Evolutionary conservation across 768 basidiomycete species (phyloP).

Genomic region (Boletales sp.): DNA sequence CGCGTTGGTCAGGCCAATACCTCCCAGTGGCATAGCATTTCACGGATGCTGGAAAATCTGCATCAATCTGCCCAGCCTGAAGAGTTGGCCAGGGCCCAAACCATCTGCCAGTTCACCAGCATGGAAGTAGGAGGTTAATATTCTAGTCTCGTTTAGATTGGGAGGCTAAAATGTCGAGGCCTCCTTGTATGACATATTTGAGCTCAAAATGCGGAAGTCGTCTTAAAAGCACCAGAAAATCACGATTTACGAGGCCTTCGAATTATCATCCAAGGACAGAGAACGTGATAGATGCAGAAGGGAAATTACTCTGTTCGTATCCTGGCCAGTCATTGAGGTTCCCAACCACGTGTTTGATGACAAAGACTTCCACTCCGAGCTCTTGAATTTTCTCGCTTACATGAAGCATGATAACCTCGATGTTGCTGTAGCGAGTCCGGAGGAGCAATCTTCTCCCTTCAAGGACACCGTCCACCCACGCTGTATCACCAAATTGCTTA

Average conservation of each 20-base stretch:
- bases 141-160: neutral
- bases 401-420: neutral
- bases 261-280: conserved; percentile 33
- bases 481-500: conserved; percentile 47
- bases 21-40: conserved; percentile 27
- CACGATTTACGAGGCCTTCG: conserved; percentile 42
- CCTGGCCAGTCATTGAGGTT: conserved; percentile 39
- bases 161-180: conserved; percentile 23
- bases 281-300: conserved; percentile 32
- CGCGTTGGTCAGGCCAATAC: conserved; percentile 4
- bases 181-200: conserved; percentile 34
- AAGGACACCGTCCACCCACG: conserved; percentile 39
- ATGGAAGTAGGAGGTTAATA: conserved; percentile 14
- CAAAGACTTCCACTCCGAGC: conserved; percentile 28
- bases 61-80: conserved; percentile 2
- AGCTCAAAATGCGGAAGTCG: conserved; percentile 45
- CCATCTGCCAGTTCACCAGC: conserved; percentile 10
- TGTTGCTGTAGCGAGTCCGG: neutral
- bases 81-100: neutral
- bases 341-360: conserved; percentile 27
- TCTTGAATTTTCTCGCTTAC: conserved; percentile 34
- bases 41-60: conserved; percentile 22
- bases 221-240: conserved; percentile 22
- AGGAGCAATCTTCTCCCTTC: too few species aligned
- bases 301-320: conserved; percentile 42